These are phyloP conservation scores for Cystobasidium tubakii DNA, from an alignment of 768 basidiomycete genomes.

Conservation along the genomic window DNA sequence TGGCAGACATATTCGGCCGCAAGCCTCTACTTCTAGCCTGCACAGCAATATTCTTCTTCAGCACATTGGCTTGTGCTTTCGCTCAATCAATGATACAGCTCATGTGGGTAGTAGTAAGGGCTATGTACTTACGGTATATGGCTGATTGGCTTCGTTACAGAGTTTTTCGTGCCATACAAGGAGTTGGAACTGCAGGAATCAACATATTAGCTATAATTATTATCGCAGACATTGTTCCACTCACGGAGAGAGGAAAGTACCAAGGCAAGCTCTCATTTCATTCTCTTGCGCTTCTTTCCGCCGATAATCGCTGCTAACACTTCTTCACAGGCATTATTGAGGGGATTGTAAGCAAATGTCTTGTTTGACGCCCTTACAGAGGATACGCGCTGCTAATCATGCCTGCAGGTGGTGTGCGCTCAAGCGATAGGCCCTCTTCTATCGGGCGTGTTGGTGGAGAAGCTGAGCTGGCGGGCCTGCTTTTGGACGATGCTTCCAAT, in stretches of 20 bases:
- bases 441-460: background rate
- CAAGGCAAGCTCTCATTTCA: background rate
- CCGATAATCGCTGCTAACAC: background rate
- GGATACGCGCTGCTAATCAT: background rate
- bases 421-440: constrained; percentile 19
- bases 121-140: background rate
- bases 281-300: background rate
- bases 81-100: background rate
- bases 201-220: background rate
- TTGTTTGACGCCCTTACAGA: too few species aligned
- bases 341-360: background rate
- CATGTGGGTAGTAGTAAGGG: background rate
- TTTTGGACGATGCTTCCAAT: constrained; percentile 23
- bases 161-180: constrained; percentile 6
- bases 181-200: background rate
- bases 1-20: constrained; percentile 14
- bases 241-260: background rate
- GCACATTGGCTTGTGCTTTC: constrained; percentile 16
- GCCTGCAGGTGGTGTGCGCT: background rate
- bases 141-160: background rate
- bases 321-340: constrained; percentile 7
- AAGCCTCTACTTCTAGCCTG: constrained; percentile 8
- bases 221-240: constrained; percentile 2
- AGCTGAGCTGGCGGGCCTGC: constrained; percentile 9
- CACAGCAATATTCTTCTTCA: constrained; percentile 12